A percentile compares a stretch with the other conserved stretches of the same genome.
Evolutionary conservation across 2,329 filamentous ascomycete species (phyloP).

Genomic region (Aspergillus jensenii): DNA sequence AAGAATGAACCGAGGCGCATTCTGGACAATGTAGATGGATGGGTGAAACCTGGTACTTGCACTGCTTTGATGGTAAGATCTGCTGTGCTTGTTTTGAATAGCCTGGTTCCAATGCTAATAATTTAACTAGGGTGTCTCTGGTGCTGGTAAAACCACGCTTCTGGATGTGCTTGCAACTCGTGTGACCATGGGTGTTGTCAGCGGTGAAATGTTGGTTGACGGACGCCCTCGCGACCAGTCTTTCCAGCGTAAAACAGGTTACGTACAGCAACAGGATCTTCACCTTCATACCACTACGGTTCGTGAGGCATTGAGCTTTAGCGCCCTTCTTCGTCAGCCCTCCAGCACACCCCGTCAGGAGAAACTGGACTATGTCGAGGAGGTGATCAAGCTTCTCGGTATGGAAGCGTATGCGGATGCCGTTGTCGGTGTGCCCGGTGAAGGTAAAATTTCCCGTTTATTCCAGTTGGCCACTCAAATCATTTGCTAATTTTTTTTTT

Average conservation of each 20-base stretch:
- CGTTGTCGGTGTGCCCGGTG: conserved; percentile 83
- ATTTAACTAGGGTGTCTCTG: conserved; percentile 63
- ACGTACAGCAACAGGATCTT: conserved; percentile 90
- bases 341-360: conserved; percentile 69
- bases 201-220: conserved; percentile 82
- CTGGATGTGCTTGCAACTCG: conserved; percentile 83
- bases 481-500: conserved; percentile 5
- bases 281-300: conserved; percentile 83
- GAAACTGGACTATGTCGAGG: conserved; percentile 83
- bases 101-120: conserved; percentile 30
- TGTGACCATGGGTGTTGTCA: conserved; percentile 84
- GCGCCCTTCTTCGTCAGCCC: conserved; percentile 80
- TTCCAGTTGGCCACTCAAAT: not conserved
- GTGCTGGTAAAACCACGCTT: conserved; percentile 92
- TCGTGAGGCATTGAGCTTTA: conserved; percentile 83
- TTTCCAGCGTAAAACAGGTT: conserved; percentile 90
- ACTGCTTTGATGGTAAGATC: conserved; percentile 74
- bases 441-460: conserved; percentile 53
- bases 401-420: conserved; percentile 91
- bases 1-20: conserved; percentile 74
- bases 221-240: conserved; percentile 71
- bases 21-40: conserved; percentile 83
- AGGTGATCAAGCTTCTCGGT: conserved; percentile 85
- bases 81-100: not conserved
- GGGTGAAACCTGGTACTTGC: conserved; percentile 88